Percentiles rank a stretch among this genome's conserved stretches.
Conservation (phyloP, 129 eudicot species). For the Lactuca sativa region DNA sequence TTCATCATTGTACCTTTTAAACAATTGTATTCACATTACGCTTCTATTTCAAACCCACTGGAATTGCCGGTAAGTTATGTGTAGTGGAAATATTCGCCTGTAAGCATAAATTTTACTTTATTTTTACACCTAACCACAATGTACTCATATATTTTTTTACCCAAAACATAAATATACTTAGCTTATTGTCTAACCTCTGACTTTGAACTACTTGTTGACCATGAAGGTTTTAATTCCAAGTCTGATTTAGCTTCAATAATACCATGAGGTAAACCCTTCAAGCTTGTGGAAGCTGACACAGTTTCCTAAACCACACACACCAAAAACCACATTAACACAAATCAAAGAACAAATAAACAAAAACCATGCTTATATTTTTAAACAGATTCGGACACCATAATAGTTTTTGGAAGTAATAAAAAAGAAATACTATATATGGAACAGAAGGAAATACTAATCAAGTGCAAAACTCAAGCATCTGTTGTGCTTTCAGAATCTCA, state of each 20-base stretch:
- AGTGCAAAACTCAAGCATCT: no score
- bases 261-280: slow-evolving; percentile 80
- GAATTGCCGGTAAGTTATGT: slow-evolving; percentile 73
- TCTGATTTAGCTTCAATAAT: slow-evolving; percentile 81
- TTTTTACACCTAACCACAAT: no score
- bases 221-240: slow-evolving; percentile 80
- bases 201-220: slow-evolving; percentile 71
- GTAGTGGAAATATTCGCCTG: slow-evolving; percentile 47
- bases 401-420: no score
- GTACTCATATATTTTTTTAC: background rate
- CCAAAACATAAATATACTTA: background rate
- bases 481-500: no score
- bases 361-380: background rate
- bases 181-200: slow-evolving; percentile 45
- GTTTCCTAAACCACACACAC: slow-evolving; percentile 43
- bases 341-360: background rate
- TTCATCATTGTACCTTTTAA: slow-evolving; percentile 56
- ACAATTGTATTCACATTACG: slow-evolving; percentile 65
- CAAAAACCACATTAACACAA: slow-evolving; percentile 11
- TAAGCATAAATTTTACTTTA: background rate
- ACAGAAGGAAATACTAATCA: no score
- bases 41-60: slow-evolving; percentile 85
- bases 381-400: background rate
- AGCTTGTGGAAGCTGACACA: slow-evolving; percentile 38
- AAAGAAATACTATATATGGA: no score